A percentile compares a stretch with the other conserved stretches of the same genome.
Evolutionary conservation across 495 filamentous ascomycete genomes (phyloP).

Genomic region (Tuber magnatum): DNA sequence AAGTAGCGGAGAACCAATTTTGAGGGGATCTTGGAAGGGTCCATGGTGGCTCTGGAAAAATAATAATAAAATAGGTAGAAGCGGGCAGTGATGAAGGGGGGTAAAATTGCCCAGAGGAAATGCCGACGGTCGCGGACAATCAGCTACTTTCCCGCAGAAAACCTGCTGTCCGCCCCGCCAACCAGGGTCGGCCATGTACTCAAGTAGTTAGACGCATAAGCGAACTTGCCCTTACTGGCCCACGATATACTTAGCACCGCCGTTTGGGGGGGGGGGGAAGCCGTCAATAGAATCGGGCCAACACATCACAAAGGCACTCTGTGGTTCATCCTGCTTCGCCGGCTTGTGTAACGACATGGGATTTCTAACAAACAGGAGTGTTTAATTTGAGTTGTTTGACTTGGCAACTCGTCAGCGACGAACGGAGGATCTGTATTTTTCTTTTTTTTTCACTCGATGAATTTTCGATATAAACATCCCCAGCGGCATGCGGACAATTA

Average conservation of each 20-base stretch:
- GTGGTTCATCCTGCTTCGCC: constrained; percentile 17
- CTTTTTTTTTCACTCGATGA: constrained; percentile 26
- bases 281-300: constrained; percentile 29
- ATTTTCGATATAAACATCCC: constrained; percentile 36
- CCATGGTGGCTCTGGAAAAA: background rate
- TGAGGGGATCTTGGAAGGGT: background rate
- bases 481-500: constrained; percentile 26
- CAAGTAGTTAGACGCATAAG: constrained; percentile 20
- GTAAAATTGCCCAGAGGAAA: background rate
- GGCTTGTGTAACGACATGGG: background rate
- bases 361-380: constrained; percentile 15
- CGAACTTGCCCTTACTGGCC: constrained; percentile 23
- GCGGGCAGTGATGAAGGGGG: background rate
- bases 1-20: background rate
- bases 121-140: constrained; percentile 8
- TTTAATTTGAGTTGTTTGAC: constrained; percentile 38
- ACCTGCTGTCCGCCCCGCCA: constrained; percentile 31
- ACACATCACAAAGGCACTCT: constrained; percentile 21
- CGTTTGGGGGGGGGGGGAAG: constrained; percentile 20
- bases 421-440: constrained; percentile 21
- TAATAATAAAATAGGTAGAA: background rate
- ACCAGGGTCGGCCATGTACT: constrained; percentile 34
- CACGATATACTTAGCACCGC: constrained; percentile 30
- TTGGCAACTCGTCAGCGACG: constrained; percentile 8
- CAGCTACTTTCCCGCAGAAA: background rate